These are phyloP conservation scores for Mitragyna speciosa DNA, from an alignment of 257 asterid genomes.

Conservation along the genomic window DNA sequence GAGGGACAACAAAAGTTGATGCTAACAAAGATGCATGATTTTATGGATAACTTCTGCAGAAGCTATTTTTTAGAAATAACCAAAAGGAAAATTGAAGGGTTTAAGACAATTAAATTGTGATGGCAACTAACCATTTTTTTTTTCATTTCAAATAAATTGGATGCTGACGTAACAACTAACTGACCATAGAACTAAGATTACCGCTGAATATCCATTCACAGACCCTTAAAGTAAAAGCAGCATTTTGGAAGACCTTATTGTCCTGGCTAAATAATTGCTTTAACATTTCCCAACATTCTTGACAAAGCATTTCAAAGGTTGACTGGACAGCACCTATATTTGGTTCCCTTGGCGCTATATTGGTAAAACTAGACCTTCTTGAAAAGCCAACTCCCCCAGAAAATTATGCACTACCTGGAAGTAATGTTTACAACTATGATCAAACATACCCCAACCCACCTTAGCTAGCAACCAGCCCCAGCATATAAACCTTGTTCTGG, in stretches of 20 bases:
- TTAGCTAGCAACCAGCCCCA: background rate
- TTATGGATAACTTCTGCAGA: background rate
- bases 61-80: background rate
- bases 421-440: background rate
- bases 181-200: background rate
- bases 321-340: background rate
- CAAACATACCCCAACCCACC: background rate
- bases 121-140: no score
- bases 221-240: background rate
- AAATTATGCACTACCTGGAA: background rate
- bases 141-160: background rate
- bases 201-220: background rate
- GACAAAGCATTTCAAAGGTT: background rate
- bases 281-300: background rate
- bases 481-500: background rate
- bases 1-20: background rate
- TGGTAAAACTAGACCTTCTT: background rate
- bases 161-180: background rate
- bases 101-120: background rate
- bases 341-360: background rate
- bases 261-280: background rate
- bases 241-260: background rate
- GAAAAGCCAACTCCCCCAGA: background rate
- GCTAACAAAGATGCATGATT: background rate
- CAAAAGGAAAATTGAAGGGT: background rate